Conservation (phyloP, 768 basidiomycete species). For the Psilocybe azurescens region DNA sequence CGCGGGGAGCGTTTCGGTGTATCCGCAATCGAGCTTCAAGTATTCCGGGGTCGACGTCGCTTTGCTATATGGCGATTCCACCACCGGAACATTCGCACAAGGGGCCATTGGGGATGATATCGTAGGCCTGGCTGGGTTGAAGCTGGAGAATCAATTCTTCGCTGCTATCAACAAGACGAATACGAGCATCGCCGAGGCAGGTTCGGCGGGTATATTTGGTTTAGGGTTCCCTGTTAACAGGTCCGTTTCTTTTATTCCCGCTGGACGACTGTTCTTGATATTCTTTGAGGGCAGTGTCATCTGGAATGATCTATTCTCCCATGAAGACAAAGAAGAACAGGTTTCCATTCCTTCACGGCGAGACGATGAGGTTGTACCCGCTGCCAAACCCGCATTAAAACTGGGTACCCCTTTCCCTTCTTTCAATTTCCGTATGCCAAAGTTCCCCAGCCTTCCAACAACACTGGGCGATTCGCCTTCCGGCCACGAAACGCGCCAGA, state of each 20-base stretch:
- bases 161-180: slow-evolving; percentile 74
- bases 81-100: slow-evolving; percentile 68
- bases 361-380: slow-evolving; percentile 6
- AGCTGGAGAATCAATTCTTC: slow-evolving; percentile 58
- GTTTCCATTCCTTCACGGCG: slow-evolving; percentile 6
- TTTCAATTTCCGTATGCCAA: slow-evolving; percentile 25
- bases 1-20: slow-evolving; percentile 45
- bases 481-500: slow-evolving; percentile 17
- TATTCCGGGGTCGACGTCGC: slow-evolving; percentile 49
- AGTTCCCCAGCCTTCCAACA: slow-evolving; percentile 34
- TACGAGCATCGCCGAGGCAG: slow-evolving; percentile 60
- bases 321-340: slow-evolving; percentile 13
- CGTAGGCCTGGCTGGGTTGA: slow-evolving; percentile 58
- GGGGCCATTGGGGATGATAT: slow-evolving; percentile 68
- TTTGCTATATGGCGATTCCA: slow-evolving; percentile 74
- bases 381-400: slow-evolving; percentile 22
- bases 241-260: slow-evolving; percentile 35
- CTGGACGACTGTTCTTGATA: background rate
- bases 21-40: slow-evolving; percentile 55
- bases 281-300: slow-evolving; percentile 42
- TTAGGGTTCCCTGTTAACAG: slow-evolving; percentile 79
- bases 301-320: slow-evolving; percentile 44
- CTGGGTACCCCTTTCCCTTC: slow-evolving; percentile 30
- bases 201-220: slow-evolving; percentile 72
- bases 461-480: slow-evolving; percentile 16